phyloP scores from a whole-genome alignment of 352 stramenopile species.

The Peronosclerospora sorghi region DNA sequence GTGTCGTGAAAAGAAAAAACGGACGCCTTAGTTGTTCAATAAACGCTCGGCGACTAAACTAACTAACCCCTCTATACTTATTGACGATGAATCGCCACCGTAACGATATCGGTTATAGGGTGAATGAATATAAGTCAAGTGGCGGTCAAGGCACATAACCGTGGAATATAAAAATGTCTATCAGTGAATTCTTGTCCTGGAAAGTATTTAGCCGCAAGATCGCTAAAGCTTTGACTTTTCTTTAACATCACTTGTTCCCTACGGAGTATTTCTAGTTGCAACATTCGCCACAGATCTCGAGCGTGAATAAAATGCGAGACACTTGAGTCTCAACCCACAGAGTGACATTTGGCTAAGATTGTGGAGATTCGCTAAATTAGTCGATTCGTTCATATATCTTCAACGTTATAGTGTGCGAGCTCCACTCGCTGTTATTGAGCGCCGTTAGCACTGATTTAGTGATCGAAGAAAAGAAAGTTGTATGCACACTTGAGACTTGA shows the following conservation, averaged over 20 bases:
- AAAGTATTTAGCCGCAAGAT: constrained; percentile 57
- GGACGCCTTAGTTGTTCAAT: too few species aligned
- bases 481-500: constrained; percentile 34
- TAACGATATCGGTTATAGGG: too few species aligned
- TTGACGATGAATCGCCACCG: too few species aligned
- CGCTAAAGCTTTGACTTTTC: constrained; percentile 58
- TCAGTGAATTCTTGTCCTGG: constrained; percentile 47
- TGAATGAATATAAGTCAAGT: too few species aligned
- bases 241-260: constrained; percentile 40
- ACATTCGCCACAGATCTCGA: constrained; percentile 45
- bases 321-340: constrained; percentile 16
- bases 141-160: constrained; percentile 25
- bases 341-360: constrained; percentile 40
- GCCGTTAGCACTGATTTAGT: neutral
- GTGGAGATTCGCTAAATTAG: constrained; percentile 30
- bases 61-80: too few species aligned
- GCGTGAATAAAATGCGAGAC: constrained; percentile 38
- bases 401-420: constrained; percentile 34
- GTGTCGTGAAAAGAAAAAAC: too few species aligned
- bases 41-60: too few species aligned
- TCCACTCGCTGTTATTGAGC: constrained; percentile 40
- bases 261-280: constrained; percentile 47
- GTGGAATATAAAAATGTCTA: neutral
- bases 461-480: neutral
- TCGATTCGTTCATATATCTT: constrained; percentile 55